Percentiles rank a stretch among this genome's conserved stretches.
Conservation (phyloP, 2,329 filamentous ascomycete genomes). For the Septoria petroselini region DNA sequence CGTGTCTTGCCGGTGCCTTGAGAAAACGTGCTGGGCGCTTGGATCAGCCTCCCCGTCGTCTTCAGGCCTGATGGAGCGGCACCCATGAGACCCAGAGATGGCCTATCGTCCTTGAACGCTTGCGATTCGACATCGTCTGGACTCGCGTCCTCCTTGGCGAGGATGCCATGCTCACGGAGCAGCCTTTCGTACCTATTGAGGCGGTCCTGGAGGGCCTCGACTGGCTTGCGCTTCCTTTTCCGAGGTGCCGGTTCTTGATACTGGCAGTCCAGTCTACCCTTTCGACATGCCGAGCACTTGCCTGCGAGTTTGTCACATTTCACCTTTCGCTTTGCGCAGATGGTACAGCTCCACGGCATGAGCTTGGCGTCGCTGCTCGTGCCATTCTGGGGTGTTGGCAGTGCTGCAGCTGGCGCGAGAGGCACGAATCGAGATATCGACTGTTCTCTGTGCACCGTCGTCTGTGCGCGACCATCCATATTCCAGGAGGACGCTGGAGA, state of each 20-base stretch:
- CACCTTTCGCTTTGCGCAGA: constrained; percentile 41
- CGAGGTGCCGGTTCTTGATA: constrained; percentile 44
- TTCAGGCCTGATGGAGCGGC: neutral
- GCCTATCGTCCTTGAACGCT: neutral
- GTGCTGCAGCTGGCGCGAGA: constrained; percentile 22
- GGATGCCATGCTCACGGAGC: constrained; percentile 39
- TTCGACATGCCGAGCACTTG: constrained; percentile 38
- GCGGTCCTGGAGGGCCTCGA: constrained; percentile 37
- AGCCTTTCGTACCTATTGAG: constrained; percentile 44
- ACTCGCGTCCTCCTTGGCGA: constrained; percentile 21
- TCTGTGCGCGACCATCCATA: constrained; percentile 4
- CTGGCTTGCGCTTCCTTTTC: constrained; percentile 41
- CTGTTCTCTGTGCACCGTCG: neutral
- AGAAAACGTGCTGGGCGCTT: constrained; percentile 29
- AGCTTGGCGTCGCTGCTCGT: constrained; percentile 13
- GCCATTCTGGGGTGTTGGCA: constrained; percentile 10
- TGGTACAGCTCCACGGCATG: constrained; percentile 36
- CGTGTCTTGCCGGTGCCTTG: constrained; percentile 40
- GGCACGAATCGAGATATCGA: constrained; percentile 15
- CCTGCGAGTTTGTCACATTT: constrained; percentile 36
- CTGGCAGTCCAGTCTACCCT: constrained; percentile 39
- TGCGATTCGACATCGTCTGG: neutral
- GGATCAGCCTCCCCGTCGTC: constrained; percentile 6
- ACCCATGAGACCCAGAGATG: neutral
- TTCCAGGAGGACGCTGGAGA: constrained; percentile 4